Evolutionary conservation across 2,329 filamentous ascomycete species (phyloP).

Genomic region (Cordyceps cicadae): DNA sequence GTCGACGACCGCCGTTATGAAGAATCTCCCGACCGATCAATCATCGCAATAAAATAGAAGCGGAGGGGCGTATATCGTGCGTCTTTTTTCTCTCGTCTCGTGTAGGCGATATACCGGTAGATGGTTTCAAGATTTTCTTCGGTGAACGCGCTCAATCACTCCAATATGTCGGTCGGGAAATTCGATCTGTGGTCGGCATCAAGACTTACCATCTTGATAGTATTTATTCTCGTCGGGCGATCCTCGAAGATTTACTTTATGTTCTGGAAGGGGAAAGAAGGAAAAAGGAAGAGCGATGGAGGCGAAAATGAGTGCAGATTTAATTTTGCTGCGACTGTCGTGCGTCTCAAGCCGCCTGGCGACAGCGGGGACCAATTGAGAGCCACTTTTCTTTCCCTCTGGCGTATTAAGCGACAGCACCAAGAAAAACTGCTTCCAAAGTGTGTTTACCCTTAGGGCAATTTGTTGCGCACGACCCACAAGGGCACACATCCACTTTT

Average conservation of each 20-base stretch:
- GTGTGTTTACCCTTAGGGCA: conserved; percentile 30
- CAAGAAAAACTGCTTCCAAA: background rate
- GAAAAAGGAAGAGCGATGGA: conserved; percentile 13
- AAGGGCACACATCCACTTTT: conserved; percentile 28
- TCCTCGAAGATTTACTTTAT: conserved; percentile 54
- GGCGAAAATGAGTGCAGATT: conserved; percentile 17
- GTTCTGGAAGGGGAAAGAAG: conserved; percentile 21
- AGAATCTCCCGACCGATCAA: background rate
- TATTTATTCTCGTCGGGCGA: conserved; percentile 51
- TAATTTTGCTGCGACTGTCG: conserved; percentile 16
- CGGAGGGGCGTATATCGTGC: background rate
- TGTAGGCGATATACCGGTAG: background rate
- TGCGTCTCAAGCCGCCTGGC: conserved; percentile 14
- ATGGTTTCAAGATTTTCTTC: background rate
- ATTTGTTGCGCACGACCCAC: conserved; percentile 35
- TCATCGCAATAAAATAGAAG: background rate
- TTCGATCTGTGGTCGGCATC: conserved; percentile 6
- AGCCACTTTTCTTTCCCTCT: background rate
- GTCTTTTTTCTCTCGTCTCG: background rate
- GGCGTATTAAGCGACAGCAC: conserved; percentile 1
- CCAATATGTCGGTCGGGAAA: conserved; percentile 6
- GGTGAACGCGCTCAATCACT: background rate
- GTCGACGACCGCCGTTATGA: background rate
- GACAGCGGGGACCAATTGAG: conserved; percentile 1
- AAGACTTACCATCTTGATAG: conserved; percentile 51